Base-by-base conservation (phyloP, 208 protist genomes). In the Kentomonas sorsogonicus region DNA sequence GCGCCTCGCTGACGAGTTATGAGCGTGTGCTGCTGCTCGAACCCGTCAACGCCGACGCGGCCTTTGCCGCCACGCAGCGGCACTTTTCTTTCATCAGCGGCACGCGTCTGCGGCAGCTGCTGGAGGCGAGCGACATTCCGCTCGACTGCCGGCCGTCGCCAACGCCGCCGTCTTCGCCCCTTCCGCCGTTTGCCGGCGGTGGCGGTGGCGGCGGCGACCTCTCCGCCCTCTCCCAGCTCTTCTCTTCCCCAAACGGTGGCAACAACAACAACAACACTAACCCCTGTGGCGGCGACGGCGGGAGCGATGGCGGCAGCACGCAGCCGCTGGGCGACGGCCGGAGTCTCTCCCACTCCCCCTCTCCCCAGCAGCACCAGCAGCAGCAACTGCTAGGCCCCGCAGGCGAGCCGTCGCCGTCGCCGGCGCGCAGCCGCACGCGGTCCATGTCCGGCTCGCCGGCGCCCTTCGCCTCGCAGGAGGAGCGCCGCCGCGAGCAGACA, bases 11-110 rank as follows among this genome's bases (percentile, higher is more conserved):
- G 25, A 50, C 65, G 15, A 25, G 46, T 11, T 87, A 77, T 46
- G 82, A 93, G 29, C 46, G 69, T 20, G 48, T 85, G 3, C 60
- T 94, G 34, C 62, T 94, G 33, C 63, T 85, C 26, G 83, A 89
- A 59, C 77, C 83, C 9, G 66, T 77, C 0, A 66, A 85, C 60
- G 41, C 74, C 27, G 69, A 77, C 16, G 72, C 68, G 0, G 69
- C 65, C 7, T 53, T 61, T 23, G 48, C 20, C 0, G 20, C 69
- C 0, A 83, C 90, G 11, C 75, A 75, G 62, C 40, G 44, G 10
- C 69, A 78, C 20, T 94, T 94, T 65, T 68, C 79, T 0, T 67
- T 77, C 52, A 59, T 94, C 3, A 45, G 77, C 1, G 57, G 62
- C 18, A 43, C 60, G 5, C 70, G 74, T 33, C 69, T 94, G 22